phyloP scores from a whole-genome alignment of 2,329 filamentous ascomycete genomes.

The Hymenotorrendiella dingleyae region DNA sequence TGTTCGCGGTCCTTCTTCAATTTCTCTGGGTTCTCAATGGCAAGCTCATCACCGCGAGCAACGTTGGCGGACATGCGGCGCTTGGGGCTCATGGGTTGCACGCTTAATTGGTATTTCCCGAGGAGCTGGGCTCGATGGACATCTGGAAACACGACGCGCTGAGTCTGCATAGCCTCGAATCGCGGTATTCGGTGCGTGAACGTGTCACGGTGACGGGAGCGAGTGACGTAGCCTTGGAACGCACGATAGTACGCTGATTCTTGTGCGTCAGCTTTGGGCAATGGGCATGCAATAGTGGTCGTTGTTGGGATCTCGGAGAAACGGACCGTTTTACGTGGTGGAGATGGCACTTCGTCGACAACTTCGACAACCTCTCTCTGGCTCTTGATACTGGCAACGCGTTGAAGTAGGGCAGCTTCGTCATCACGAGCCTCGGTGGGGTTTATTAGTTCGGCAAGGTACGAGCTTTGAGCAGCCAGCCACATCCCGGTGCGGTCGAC shows the following conservation, averaged over 20 bases:
- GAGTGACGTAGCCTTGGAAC: conserved; percentile 69
- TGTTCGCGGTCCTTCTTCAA: conserved; percentile 69
- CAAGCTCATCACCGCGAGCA: conserved; percentile 61
- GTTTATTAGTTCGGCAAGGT: conserved; percentile 62
- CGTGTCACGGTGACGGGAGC: conserved; percentile 62
- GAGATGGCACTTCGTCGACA: conserved; percentile 33
- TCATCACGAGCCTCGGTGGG: conserved; percentile 40
- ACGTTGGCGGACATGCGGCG: conserved; percentile 68
- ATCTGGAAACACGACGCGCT: conserved; percentile 67
- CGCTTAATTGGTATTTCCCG: conserved; percentile 76
- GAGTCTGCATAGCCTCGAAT: conserved; percentile 82
- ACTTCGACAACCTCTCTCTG: conserved; percentile 27
- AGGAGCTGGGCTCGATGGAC: conserved; percentile 75
- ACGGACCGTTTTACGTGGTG: conserved; percentile 67
- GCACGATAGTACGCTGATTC: conserved; percentile 85
- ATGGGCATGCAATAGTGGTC: conserved; percentile 36
- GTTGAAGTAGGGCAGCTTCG: conserved; percentile 28
- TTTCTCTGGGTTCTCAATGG: conserved; percentile 57
- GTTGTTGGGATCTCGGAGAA: conserved; percentile 49
- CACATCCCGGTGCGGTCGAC: conserved; percentile 81
- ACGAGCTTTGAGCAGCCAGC: conserved; percentile 76
- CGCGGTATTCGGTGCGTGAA: conserved; percentile 81
- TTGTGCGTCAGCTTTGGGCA: conserved; percentile 44
- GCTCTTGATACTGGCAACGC: conserved; percentile 24
- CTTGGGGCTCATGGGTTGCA: conserved; percentile 61